Conservation (phyloP, 1,284 basidiomycete genomes). For the Agaricales sp. region DNA sequence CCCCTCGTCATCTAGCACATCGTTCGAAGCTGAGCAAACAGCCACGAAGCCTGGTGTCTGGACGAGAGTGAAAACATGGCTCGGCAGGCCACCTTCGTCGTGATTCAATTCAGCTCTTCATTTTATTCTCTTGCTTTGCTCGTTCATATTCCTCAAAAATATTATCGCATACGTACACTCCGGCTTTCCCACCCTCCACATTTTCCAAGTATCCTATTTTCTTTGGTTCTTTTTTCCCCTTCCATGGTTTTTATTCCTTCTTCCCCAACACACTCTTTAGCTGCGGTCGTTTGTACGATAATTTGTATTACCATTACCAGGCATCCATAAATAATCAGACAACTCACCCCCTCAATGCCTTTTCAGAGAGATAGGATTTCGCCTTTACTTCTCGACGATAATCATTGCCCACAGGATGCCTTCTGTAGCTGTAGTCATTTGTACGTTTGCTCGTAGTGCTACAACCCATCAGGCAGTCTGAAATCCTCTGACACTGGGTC, state of each 20-base stretch:
- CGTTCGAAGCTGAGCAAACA: not conserved
- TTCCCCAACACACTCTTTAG: not conserved
- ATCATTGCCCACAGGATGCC: too few relatives aligned
- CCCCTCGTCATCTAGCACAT: not conserved
- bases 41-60: not conserved
- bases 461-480: too few relatives aligned
- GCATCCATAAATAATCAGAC: not conserved
- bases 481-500: too few relatives aligned
- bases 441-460: too few relatives aligned
- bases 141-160: not conserved
- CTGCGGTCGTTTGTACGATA: not conserved
- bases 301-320: not conserved
- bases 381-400: too few relatives aligned
- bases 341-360: not conserved
- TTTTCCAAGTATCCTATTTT: slow-evolving; percentile 1
- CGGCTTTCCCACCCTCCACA: too few relatives aligned
- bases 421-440: too few relatives aligned
- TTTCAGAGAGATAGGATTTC: too few relatives aligned
- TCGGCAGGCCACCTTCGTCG: not conserved
- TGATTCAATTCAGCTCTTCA: not conserved
- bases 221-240: not conserved
- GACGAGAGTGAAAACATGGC: not conserved
- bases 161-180: too few relatives aligned
- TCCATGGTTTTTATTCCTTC: not conserved
- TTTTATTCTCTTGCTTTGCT: too few relatives aligned